Percentiles rank a stretch among this genome's conserved stretches.
Conservation (phyloP, 129 eudicot genomes). For the Centella asiatica region DNA sequence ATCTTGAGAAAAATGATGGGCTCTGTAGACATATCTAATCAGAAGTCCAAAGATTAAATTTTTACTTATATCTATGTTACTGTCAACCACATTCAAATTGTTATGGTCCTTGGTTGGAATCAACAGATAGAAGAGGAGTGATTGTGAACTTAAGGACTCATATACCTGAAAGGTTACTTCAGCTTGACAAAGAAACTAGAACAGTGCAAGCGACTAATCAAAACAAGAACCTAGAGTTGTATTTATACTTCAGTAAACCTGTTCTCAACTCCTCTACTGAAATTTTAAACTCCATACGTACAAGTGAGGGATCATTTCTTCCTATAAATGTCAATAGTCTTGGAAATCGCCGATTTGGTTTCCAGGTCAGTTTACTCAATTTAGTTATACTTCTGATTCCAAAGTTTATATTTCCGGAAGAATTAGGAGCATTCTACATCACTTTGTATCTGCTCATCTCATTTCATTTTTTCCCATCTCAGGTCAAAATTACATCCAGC, state of each 20-base stretch:
- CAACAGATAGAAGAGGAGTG: constrained; percentile 70
- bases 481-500: constrained; percentile 47
- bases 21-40: not conserved
- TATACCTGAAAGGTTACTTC: constrained; percentile 65
- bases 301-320: constrained; percentile 62
- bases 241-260: constrained; percentile 70
- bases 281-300: constrained; percentile 49
- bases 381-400: not conserved
- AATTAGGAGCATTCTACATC: not conserved
- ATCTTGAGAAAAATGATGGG: not conserved
- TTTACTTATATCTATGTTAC: not conserved
- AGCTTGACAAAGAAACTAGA: constrained; percentile 61
- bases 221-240: constrained; percentile 50
- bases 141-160: constrained; percentile 64
- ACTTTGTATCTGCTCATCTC: not conserved
- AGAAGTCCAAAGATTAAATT: not conserved
- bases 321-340: constrained; percentile 48
- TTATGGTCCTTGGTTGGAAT: constrained; percentile 9
- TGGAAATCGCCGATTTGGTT: constrained; percentile 76
- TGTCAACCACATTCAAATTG: not conserved
- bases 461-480: constrained; percentile 4
- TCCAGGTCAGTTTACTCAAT: constrained; percentile 31
- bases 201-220: constrained; percentile 74
- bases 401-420: not conserved
- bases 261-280: constrained; percentile 68